phyloP scores from a whole-genome alignment of 1,284 basidiomycete genomes.

The Irpex sp. region DNA sequence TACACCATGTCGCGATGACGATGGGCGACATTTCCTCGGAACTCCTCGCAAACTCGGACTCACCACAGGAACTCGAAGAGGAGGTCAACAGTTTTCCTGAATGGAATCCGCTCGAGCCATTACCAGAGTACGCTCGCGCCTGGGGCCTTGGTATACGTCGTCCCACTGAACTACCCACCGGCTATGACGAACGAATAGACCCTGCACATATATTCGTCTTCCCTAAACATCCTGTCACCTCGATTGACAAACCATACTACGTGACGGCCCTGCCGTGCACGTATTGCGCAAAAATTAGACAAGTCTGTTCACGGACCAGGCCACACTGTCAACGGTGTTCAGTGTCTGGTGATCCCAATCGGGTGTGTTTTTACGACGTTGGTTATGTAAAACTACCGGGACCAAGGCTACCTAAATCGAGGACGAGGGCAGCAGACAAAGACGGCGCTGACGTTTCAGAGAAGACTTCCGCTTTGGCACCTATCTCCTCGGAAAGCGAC shows the following conservation, averaged over 20 bases:
- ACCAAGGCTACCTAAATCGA: constrained; percentile 12
- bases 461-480: not conserved
- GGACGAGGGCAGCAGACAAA: constrained; percentile 4
- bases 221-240: constrained; percentile 12
- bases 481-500: not conserved
- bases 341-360: not conserved
- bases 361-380: constrained; percentile 4
- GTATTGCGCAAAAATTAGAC: constrained; percentile 12
- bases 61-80: not conserved
- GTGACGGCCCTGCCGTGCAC: constrained; percentile 14
- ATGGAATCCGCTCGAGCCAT: constrained; percentile 7
- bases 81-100: not conserved
- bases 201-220: constrained; percentile 14
- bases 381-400: constrained; percentile 12
- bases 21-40: not conserved
- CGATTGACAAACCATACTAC: constrained; percentile 8
- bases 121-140: constrained; percentile 14
- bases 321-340: constrained; percentile 14
- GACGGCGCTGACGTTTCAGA: not conserved
- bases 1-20: not conserved
- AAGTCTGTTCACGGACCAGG: constrained; percentile 13
- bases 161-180: constrained; percentile 10
- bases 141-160: constrained; percentile 13
- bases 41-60: not conserved
- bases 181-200: constrained; percentile 16